Base-by-base conservation (phyloP, 257 asterid genomes). In the Parsonsia alboflavescens region DNA sequence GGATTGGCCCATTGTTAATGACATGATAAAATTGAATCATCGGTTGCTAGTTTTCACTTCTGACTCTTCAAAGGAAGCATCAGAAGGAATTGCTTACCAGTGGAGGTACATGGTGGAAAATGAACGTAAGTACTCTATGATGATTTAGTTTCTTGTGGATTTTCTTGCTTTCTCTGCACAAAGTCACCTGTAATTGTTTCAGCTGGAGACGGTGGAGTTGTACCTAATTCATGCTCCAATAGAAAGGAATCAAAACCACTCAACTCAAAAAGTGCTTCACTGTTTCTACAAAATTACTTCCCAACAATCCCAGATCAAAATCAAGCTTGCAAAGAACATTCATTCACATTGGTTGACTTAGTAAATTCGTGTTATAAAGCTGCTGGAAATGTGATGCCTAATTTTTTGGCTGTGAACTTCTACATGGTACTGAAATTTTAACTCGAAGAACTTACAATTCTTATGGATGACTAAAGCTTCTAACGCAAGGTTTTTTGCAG, bases 51-150 rank as follows among this genome's bases (percentile, higher is more conserved):
- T 94, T 87, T 94, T 94, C 74, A 94, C 99, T 66, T 94, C 98
- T 71, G 99, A 94, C 86, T 85, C 97, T 61, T 90, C 96, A 5
- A 92, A 94, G 76, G 99, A 94, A 84, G 86, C 92, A 24, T 65
- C 77, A 52, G 99, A 94, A 89, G 99, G 93, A 79, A 82, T 94
- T 54, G 96, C 99, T 41, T 90, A 92, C 78, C 98, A 94, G 77
- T 94, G 99, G 99, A 92, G 77, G 80, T 91, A 94, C 88, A 92
- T 94, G 97, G 88, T 92, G 77, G 99, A 94, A 83, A 94, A 92
- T 68, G 96, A 90, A 77, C 21, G 99, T 94, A 82, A 84, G 98
- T 84, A 54, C 59, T 71, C 52, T 21, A 17, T 77, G 9, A 24
- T 30, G 52, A 36, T n/a, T 59, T 19, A 4, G 44, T 64, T 78